phyloP scores from a whole-genome alignment of 306 rosid species.

The Lithocarpus polystachyus region DNA sequence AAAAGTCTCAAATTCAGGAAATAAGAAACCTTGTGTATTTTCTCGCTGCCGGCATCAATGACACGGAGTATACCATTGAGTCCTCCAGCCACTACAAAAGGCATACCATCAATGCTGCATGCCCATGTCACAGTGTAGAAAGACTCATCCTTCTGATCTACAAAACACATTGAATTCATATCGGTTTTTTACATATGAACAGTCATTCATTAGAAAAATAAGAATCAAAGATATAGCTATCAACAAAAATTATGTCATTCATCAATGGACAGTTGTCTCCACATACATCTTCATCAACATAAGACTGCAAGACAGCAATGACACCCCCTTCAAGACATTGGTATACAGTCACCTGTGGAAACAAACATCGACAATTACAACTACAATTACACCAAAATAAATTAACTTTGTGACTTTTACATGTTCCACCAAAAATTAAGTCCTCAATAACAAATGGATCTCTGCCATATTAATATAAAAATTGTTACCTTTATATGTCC shows the following conservation, averaged over 20 bases:
- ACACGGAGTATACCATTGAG: constrained; percentile 75
- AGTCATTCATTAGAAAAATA: not conserved
- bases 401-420: not conserved
- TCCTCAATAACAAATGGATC: not conserved
- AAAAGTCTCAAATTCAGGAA: not conserved
- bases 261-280: not conserved
- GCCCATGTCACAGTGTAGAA: constrained; percentile 96
- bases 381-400: not conserved
- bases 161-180: constrained; percentile 38
- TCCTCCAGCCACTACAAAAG: constrained; percentile 87
- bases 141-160: constrained; percentile 96
- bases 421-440: not conserved
- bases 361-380: not conserved
- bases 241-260: too few species aligned
- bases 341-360: constrained; percentile 66
- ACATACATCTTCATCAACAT: constrained; percentile 91
- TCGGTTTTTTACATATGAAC: not conserved
- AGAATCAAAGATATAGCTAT: too few species aligned
- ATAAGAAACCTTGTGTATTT: constrained; percentile 67
- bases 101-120: constrained; percentile 57
- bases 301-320: constrained; percentile 89
- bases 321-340: constrained; percentile 81
- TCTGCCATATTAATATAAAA: too few species aligned
- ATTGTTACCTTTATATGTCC: too few species aligned
- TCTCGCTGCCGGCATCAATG: constrained; percentile 85